Base-by-base conservation (phyloP, 75 land plant genomes). In the Ceratopteris richardii region DNA sequence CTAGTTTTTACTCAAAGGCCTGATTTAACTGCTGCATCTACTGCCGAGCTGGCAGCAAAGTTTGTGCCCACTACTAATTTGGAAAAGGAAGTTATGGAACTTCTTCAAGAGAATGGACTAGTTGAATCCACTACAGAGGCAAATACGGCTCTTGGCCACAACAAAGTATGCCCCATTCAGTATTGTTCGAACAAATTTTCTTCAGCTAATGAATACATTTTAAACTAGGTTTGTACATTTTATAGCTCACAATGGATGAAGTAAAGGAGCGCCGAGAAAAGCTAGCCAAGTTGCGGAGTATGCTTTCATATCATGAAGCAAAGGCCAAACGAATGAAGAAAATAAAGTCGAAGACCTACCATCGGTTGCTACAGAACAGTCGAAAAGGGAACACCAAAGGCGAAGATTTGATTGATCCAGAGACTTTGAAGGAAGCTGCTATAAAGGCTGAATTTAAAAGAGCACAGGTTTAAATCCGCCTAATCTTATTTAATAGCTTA, bases 271-370 rank as follows among this genome's bases (percentile, higher is more conserved):
- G 87, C 23, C 80, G 74, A 53, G 66, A 81, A 59, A 80, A 72
- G 39, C 77, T 85, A 24, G 86, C 98, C 24, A 93, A 89, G 58
- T 82, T 93, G 87, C 84, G 98, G 22, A 80, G 67, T 56, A 80
- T 89, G 51, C 65, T 89, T 43, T 93, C 89, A 31, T 76, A 66
- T 29, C 87, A 85, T 55, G 96, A 93, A 56, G 62, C 75, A 67
- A 93, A 88, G 73, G 62, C 82, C 55, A 93, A 85, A 64, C 79
- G 64, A 25, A 59, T 85, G 0, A 83, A 82, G 61, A 85, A 86
- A 53, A 93, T 93, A 9, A 93, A 93, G 56, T 89, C 96, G 0
- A 93, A 89, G 74, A 83, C 96, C 21, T 89, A 70, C 58, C 96
- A 81, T 63, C 73, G 87, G 16, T 44, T 89, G 52, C 24, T 73